These are phyloP conservation scores for Ensete glaucum DNA, from an alignment of 176 grass and related monocot species.

Conservation along the genomic window DNA sequence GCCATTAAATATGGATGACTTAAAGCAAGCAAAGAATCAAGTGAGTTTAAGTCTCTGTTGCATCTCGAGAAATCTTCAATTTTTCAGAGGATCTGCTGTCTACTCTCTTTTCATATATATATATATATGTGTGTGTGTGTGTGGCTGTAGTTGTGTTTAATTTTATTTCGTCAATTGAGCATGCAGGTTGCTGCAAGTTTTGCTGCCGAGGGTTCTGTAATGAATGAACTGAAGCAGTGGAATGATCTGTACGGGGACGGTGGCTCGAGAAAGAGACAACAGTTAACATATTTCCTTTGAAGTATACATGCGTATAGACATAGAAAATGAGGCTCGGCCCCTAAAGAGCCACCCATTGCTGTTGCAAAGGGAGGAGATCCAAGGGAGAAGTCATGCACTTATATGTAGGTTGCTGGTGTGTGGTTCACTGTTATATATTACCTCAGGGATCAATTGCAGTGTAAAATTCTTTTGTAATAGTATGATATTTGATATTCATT, in stretches of 20 bases:
- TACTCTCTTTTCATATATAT: background rate
- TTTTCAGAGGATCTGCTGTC: background rate
- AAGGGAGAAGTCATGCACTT: background rate
- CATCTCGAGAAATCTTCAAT: background rate
- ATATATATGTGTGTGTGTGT: background rate
- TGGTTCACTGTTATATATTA: no score
- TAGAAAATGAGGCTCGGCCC: background rate
- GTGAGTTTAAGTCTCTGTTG: constrained; percentile 30
- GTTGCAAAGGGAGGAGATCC: background rate
- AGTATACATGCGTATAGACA: background rate
- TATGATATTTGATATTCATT: background rate
- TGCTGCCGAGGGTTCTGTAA: constrained; percentile 53
- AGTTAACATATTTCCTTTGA: constrained; percentile 87
- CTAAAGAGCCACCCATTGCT: background rate
- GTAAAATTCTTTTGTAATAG: background rate
- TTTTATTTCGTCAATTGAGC: background rate
- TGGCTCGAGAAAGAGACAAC: constrained; percentile 86
- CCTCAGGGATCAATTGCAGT: no score
- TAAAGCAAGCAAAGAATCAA: constrained; percentile 85
- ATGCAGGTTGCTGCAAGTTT: constrained; percentile 87
- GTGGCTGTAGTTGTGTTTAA: background rate
- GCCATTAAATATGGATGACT: constrained; percentile 80
- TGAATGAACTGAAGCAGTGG: constrained; percentile 95
- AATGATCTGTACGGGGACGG: constrained; percentile 78
- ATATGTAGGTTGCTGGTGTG: no score